Percentiles rank a stretch among this genome's conserved stretches.
These are phyloP conservation scores for Pisolithus marmoratus DNA, from an alignment of 768 basidiomycete species.

Conservation along the genomic window DNA sequence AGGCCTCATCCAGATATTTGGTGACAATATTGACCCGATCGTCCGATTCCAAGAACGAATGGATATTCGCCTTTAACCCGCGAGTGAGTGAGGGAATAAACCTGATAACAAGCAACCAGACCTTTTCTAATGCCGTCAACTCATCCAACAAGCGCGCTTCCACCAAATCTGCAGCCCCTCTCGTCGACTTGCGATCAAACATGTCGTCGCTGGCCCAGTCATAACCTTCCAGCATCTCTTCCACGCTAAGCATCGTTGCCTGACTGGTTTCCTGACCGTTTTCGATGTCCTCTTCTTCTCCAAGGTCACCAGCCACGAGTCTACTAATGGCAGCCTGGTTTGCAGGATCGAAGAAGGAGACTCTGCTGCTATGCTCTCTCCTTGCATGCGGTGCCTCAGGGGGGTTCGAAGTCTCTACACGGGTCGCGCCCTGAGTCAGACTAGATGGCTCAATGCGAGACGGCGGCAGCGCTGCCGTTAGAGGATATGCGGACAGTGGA, in stretches of 20 bases:
- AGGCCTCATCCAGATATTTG: slow-evolving; percentile 83
- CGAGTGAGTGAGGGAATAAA: slow-evolving; percentile 2
- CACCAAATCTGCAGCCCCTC: slow-evolving; percentile 84
- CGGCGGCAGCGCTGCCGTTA: slow-evolving; percentile 7
- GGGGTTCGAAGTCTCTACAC: slow-evolving; percentile 23
- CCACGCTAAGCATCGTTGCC: slow-evolving; percentile 84
- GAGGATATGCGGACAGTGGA: slow-evolving; percentile 11
- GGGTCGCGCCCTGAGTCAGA: slow-evolving; percentile 15
- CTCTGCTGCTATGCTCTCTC: slow-evolving; percentile 58
- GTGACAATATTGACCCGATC: slow-evolving; percentile 83
- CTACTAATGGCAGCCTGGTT: slow-evolving; percentile 73
- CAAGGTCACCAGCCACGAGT: slow-evolving; percentile 46
- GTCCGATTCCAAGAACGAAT: slow-evolving; percentile 95
- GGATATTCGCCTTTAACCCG: slow-evolving; percentile 77
- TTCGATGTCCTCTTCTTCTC: slow-evolving; percentile 43
- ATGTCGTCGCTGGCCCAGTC: slow-evolving; percentile 89
- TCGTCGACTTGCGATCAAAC: slow-evolving; percentile 55
- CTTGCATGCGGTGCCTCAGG: slow-evolving; percentile 35
- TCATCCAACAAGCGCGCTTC: slow-evolving; percentile 88
- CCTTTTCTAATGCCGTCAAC: slow-evolving; percentile 89
- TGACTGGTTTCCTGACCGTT: slow-evolving; percentile 71
- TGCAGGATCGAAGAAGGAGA: slow-evolving; percentile 78
- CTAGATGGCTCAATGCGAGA: slow-evolving; percentile 15
- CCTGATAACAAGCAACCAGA: slow-evolving; percentile 25
- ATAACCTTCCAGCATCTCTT: slow-evolving; percentile 98